These are phyloP conservation scores for Boletus subparvulus DNA, from an alignment of 768 basidiomycete species.

Conservation along the genomic window DNA sequence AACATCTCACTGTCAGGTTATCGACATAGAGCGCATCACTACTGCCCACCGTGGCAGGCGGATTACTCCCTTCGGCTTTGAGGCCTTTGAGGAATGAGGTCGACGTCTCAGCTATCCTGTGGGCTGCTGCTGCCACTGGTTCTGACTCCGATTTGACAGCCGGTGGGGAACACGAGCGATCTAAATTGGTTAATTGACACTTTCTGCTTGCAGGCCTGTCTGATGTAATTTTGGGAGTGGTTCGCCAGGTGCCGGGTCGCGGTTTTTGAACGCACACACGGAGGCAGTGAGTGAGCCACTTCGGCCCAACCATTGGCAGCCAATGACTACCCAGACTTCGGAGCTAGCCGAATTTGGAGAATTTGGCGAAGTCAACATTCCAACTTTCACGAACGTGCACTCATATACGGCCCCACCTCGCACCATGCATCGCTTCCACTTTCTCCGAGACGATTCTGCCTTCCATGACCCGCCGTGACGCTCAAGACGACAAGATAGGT, in stretches of 20 bases:
- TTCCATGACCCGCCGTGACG: neutral
- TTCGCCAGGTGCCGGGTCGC: neutral
- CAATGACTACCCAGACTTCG: neutral
- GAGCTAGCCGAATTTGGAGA: conserved; percentile 6
- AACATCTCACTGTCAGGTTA: too few species aligned
- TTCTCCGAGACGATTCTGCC: neutral
- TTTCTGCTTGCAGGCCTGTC: neutral
- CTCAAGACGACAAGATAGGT: conserved; percentile 2
- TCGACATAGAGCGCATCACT: too few species aligned
- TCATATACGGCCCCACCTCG: conserved; percentile 7
- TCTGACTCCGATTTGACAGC: neutral
- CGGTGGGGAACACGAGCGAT: neutral
- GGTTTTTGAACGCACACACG: neutral
- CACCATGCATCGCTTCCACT: conserved; percentile 8
- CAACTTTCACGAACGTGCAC: conserved; percentile 27
- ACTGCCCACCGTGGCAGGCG: too few species aligned
- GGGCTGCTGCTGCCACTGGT: too few species aligned
- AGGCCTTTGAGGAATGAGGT: too few species aligned
- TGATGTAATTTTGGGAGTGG: conserved; percentile 7
- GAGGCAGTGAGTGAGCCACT: neutral
- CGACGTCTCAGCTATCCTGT: too few species aligned
- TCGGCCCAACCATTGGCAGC: neutral
- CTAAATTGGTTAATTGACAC: neutral
- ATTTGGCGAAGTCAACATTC: conserved; percentile 3
- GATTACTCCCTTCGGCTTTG: too few species aligned